Evolutionary conservation across 352 stramenopile genomes (phyloP), one percentile per base, ranked within the genome.

Genomic region (Globisporangium acanthophoron): DNA sequence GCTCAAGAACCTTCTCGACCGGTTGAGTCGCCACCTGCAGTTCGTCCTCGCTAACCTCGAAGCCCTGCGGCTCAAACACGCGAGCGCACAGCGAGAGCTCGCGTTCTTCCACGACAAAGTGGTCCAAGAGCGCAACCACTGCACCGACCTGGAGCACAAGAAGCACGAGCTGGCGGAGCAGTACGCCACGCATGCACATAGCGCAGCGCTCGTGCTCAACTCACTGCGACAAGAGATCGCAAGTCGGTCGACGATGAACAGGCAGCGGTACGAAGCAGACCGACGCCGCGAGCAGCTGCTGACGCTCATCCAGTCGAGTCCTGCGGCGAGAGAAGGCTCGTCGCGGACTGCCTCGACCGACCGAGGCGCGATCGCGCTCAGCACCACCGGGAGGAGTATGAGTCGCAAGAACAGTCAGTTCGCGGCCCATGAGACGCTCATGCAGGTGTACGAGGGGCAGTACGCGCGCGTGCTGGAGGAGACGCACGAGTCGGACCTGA

Each of bases 381-480:
- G 13, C 6, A 12, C 15, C 20, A 12, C 41, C 1, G 41, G 41
- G 15, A 16, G 24, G 0, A 56, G 29, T 1, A 9, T 6, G 41
- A 56, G 18, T 31, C 48, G 18, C 21, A 62, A 56, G 47, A 56
- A 31, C 48, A 62, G 48, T 18, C 18, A 61, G 12, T 44, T 69
- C 37, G 39, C 59, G 33, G 49, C 65, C 52, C 69, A 74, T 1
- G 77, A 90, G 58, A 72, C 74, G n/a, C 60, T 80, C 21, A 82
- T 83, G 61, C 67, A 82, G 11, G 59, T 82, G 4, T 86, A 85
- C 57, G 80, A 90, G 59, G 69, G 58, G 0, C 76, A 88, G 44
- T 90, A 85, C 56, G 74, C 73, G 2, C 70, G 69, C 3, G 71
- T 87, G 13, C 60, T 90, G 2, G 57, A 61, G 8, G 61, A 85